Evolutionary conservation across 2,329 filamentous ascomycete species (phyloP).

Genomic region (Nannizziopsis arthrosporioides): DNA sequence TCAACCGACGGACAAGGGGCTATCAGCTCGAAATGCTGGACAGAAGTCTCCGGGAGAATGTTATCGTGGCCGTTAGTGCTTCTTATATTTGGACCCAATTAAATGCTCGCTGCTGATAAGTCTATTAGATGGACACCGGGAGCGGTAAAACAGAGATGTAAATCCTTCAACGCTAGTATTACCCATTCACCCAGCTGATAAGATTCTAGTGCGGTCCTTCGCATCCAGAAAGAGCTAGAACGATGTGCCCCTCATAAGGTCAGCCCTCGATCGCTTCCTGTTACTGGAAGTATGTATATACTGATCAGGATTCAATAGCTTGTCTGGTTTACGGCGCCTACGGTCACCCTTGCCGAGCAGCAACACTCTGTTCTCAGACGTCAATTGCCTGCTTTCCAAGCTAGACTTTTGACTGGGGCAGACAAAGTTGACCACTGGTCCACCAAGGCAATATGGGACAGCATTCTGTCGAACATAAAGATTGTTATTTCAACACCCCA

Average conservation of each 20-base stretch:
- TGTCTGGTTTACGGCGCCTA: slow-evolving; percentile 65
- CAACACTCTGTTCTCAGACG: slow-evolving; percentile 50
- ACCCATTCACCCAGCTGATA: not conserved
- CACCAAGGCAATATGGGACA: slow-evolving; percentile 54
- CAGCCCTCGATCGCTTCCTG: slow-evolving; percentile 2
- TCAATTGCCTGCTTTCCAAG: slow-evolving; percentile 48
- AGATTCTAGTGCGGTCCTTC: slow-evolving; percentile 48
- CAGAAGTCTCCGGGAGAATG: slow-evolving; percentile 55
- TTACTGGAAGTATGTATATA: slow-evolving; percentile 8
- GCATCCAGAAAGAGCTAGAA: slow-evolving; percentile 55
- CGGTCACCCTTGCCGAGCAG: slow-evolving; percentile 54
- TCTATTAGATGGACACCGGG: slow-evolving; percentile 61
- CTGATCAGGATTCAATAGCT: slow-evolving; percentile 21
- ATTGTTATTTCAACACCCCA: slow-evolving; percentile 71
- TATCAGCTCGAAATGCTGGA: slow-evolving; percentile 71
- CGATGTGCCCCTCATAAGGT: slow-evolving; percentile 45
- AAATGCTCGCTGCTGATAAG: too few relatives aligned
- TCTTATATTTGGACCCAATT: too few relatives aligned
- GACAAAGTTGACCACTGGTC: slow-evolving; percentile 66
- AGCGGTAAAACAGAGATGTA: slow-evolving; percentile 70
- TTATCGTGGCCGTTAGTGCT: slow-evolving; percentile 65
- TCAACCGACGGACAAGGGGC: slow-evolving; percentile 32
- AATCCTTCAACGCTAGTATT: not conserved
- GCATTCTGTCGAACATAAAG: slow-evolving; percentile 50
- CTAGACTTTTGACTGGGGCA: slow-evolving; percentile 53